phyloP scores from a whole-genome alignment of 2,329 filamentous ascomycete species.

The Fusarium verticillioides region DNA sequence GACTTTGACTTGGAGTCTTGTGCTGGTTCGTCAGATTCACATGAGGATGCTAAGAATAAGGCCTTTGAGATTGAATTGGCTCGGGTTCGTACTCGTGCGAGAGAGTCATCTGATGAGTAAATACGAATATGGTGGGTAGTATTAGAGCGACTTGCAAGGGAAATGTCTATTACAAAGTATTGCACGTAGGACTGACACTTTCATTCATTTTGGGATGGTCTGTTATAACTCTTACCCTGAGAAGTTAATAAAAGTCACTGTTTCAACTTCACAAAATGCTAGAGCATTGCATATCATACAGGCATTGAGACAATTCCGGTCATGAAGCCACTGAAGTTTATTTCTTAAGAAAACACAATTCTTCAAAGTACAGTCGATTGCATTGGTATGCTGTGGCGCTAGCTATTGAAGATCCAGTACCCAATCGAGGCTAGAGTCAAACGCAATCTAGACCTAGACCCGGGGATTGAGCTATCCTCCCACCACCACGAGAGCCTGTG shows the following conservation, averaged over 20 bases:
- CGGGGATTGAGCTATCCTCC: no score
- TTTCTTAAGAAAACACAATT: neutral
- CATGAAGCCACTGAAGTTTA: neutral
- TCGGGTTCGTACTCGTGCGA: neutral
- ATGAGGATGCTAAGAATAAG: neutral
- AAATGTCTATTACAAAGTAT: neutral
- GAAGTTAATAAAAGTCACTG: neutral
- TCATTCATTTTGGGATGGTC: neutral
- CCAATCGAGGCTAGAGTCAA: neutral
- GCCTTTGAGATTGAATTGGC: neutral
- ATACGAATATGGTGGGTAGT: rapidly evolving
- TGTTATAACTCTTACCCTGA: neutral
- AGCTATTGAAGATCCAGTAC: neutral
- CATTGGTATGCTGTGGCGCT: neutral
- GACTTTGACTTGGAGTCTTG: neutral
- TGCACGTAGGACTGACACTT: rapidly evolving
- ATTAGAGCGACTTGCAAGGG: no score
- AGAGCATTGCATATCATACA: neutral
- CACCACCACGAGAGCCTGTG: neutral
- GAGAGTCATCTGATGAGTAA: neutral
- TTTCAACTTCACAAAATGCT: neutral
- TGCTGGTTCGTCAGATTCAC: neutral
- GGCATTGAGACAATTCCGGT: neutral
- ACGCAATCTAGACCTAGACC: neutral
- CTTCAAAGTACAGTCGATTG: no score